A percentile compares a stretch with the other conserved stretches of the same genome.
Evolutionary conservation across 2,329 filamentous ascomycete genomes (phyloP).

Genomic region (Didymella lethalis): DNA sequence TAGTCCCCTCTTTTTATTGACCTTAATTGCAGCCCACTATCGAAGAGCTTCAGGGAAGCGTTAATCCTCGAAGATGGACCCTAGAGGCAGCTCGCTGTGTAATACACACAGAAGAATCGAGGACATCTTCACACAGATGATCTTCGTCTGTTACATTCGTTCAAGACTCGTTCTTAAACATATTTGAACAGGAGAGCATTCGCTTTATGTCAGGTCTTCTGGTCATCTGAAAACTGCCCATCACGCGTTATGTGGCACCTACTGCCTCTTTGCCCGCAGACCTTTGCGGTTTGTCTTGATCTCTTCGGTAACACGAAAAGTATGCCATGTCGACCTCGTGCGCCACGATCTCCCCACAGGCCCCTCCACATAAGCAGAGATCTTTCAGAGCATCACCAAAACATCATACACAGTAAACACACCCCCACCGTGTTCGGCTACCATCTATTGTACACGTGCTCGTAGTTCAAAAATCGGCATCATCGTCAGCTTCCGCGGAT

Average conservation of each 20-base stretch:
- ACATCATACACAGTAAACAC: neutral
- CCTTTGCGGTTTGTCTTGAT: neutral
- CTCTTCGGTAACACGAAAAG: neutral
- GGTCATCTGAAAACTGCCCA: neutral
- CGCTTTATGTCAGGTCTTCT: neutral
- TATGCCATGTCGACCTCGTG: neutral
- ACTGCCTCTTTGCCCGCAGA: neutral
- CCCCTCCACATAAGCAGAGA: neutral
- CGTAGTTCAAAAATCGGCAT: neutral
- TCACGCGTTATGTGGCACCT: neutral
- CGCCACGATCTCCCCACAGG: neutral
- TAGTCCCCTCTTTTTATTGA: constrained; percentile 44
- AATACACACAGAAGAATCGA: neutral
- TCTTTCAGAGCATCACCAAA: neutral
- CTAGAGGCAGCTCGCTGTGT: neutral
- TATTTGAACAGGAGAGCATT: neutral
- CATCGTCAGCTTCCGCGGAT: constrained; percentile 1
- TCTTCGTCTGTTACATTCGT: neutral
- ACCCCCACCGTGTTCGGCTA: neutral
- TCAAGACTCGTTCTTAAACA: neutral
- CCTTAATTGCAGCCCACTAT: neutral
- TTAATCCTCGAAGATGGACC: neutral
- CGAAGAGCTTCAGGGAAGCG: neutral
- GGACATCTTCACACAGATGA: neutral
- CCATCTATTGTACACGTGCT: neutral